Percentiles rank a stretch among this genome's conserved stretches.
phyloP scores from a whole-genome alignment of 1,284 basidiomycete genomes.

The Flammula alnicola region DNA sequence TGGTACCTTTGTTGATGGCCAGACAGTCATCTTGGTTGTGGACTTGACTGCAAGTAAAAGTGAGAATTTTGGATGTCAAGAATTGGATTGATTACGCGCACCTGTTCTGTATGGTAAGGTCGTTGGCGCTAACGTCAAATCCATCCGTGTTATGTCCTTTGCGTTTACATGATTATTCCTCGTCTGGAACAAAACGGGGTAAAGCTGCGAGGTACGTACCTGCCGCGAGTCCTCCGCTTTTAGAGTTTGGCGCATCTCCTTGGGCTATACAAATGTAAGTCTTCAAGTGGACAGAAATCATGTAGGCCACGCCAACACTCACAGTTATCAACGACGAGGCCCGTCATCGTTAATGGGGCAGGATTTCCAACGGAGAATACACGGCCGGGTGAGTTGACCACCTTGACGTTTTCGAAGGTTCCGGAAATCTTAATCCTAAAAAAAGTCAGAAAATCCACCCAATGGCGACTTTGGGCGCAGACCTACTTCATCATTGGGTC shows the following conservation, averaged over 20 bases:
- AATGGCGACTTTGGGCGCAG: slow-evolving; percentile 7
- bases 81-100: slow-evolving; percentile 21
- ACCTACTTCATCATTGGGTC: slow-evolving; percentile 49
- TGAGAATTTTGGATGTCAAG: not conserved
- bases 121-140: slow-evolving; percentile 52
- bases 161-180: too few species aligned
- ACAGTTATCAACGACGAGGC: slow-evolving; percentile 45
- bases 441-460: slow-evolving; percentile 7
- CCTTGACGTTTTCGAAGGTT: slow-evolving; percentile 40
- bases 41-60: slow-evolving; percentile 23
- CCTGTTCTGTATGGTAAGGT: slow-evolving; percentile 49
- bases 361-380: slow-evolving; percentile 38
- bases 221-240: slow-evolving; percentile 51
- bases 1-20: slow-evolving; percentile 60
- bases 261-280: slow-evolving; percentile 34
- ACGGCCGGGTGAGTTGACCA: slow-evolving; percentile 48
- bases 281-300: not conserved
- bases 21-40: slow-evolving; percentile 61
- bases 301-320: slow-evolving; percentile 17
- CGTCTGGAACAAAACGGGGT: too few species aligned
- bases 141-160: slow-evolving; percentile 63
- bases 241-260: slow-evolving; percentile 47
- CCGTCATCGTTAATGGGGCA: slow-evolving; percentile 40
- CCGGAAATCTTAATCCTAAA: slow-evolving; percentile 56
- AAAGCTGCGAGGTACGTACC: too few species aligned